Conservation (phyloP, 805 yeast genomes). For the Candida maltosa region DNA sequence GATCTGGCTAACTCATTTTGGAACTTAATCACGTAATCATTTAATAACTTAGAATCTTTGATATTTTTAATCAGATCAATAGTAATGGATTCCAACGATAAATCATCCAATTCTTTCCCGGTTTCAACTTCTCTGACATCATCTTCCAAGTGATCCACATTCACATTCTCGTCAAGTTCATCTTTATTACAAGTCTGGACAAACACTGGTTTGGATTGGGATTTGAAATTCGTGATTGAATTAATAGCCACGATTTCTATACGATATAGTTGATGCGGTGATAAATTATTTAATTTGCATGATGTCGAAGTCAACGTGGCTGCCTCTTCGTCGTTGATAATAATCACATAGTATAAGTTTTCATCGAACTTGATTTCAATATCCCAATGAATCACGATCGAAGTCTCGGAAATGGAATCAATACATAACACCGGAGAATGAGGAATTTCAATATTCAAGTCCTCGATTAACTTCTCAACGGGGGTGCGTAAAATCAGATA, state of each 20-base stretch:
- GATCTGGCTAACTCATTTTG: conserved; percentile 23
- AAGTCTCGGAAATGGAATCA: conserved; percentile 45
- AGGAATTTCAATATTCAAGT: conserved; percentile 53
- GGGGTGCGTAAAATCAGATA: conserved; percentile 40
- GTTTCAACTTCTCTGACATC: conserved; percentile 1
- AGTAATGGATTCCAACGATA: conserved; percentile 8
- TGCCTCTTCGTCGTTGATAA: conserved; percentile 33
- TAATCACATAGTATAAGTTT: conserved; percentile 27
- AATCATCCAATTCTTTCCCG: conserved; percentile 1
- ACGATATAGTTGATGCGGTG: conserved; percentile 25
- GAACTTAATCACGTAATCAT: conserved; percentile 20
- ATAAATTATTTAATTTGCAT: conserved; percentile 31
- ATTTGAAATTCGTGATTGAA: conserved; percentile 29
- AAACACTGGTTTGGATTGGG: conserved; percentile 30
- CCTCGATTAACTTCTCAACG: conserved; percentile 42
- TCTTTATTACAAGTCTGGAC: conserved; percentile 22
- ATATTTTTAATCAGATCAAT: conserved; percentile 15
- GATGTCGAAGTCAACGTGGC: conserved; percentile 33
- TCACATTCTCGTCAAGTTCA: conserved; percentile 4
- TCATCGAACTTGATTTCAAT: conserved; percentile 26
- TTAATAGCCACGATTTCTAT: conserved; percentile 37
- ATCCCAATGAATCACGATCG: conserved; percentile 58
- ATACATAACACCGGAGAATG: conserved; percentile 52
- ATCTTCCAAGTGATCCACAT: conserved; percentile 7
- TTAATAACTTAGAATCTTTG: conserved; percentile 15